Percentiles rank a stretch among this genome's conserved stretches.
These are phyloP conservation scores for Dryas integrifolia DNA, from an alignment of 331 rosid genomes.

Conservation along the genomic window DNA sequence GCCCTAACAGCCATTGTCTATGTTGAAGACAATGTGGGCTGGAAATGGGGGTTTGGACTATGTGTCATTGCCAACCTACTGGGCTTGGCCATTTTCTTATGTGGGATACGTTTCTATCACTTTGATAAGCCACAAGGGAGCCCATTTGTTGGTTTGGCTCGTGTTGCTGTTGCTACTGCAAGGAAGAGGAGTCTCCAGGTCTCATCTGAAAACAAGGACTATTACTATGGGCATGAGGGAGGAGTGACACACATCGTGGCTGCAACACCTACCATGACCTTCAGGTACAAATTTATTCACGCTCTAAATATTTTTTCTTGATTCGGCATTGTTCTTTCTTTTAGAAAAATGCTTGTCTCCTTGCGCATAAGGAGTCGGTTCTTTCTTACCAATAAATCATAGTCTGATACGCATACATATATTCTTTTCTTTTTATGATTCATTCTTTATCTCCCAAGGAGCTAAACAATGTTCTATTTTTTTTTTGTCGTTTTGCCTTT, in stretches of 20 bases:
- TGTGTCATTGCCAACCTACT: constrained; percentile 22
- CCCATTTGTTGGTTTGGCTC: constrained; percentile 40
- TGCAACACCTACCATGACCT: constrained; percentile 28
- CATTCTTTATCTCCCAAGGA: too few species aligned
- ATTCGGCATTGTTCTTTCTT: too few species aligned
- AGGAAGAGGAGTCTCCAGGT: constrained; percentile 37
- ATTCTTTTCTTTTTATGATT: too few species aligned
- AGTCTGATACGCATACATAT: too few species aligned
- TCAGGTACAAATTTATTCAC: constrained; percentile 17
- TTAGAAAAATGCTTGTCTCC: too few species aligned
- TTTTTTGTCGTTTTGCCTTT: too few species aligned
- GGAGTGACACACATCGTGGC: constrained; percentile 9
- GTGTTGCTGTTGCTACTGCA: constrained; percentile 49
- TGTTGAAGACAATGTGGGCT: constrained; percentile 47
- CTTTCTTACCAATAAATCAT: too few species aligned
- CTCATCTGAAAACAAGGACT: constrained; percentile 32
- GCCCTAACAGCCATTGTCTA: constrained; percentile 41
- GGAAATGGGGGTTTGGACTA: constrained; percentile 53
- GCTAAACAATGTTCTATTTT: too few species aligned
- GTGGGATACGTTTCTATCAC: constrained; percentile 46
- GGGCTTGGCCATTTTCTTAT: constrained; percentile 32
- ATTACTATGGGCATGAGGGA: constrained; percentile 26
- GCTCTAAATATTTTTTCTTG: too few species aligned
- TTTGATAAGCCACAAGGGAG: constrained; percentile 44
- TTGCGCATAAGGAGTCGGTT: too few species aligned